Evolutionary conservation across 805 yeast genomes (phyloP).

Genomic region (Cyberlindnera mrakii): DNA sequence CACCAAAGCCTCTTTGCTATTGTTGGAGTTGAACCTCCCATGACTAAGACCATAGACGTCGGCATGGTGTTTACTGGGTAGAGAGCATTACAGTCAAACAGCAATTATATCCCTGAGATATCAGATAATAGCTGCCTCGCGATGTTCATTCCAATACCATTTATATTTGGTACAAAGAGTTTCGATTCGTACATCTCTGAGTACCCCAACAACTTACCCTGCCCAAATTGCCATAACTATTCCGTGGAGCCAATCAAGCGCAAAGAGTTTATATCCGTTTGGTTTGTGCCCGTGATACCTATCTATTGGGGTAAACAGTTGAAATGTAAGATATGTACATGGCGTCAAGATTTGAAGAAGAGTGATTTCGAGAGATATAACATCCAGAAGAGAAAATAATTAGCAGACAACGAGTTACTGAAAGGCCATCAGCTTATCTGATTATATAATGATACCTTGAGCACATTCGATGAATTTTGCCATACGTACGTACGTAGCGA

Average conservation of each 20-base stretch:
- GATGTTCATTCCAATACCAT: conserved; percentile 12
- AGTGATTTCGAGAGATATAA: conserved; percentile 26
- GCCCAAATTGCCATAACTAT: conserved; percentile 55
- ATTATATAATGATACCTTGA: too few species aligned
- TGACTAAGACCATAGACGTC: too few species aligned
- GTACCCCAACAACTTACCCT: conserved; percentile 28
- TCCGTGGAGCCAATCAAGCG: conserved; percentile 47
- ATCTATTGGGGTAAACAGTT: conserved; percentile 45
- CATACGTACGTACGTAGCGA: too few species aligned
- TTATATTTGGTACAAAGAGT: conserved; percentile 29
- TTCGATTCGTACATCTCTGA: conserved; percentile 22
- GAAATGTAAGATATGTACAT: conserved; percentile 46
- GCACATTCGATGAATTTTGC: too few species aligned
- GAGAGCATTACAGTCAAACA: too few species aligned
- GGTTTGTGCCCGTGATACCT: conserved; percentile 51
- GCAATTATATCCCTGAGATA: too few species aligned
- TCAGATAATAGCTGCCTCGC: too few species aligned
- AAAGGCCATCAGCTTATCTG: too few species aligned
- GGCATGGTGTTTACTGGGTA: too few species aligned
- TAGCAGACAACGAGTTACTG: not conserved
- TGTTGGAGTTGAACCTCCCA: too few species aligned
- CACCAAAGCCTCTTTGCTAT: too few species aligned
- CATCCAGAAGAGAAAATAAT: conserved; percentile 1
- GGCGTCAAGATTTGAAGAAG: conserved; percentile 33
- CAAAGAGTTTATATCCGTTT: conserved; percentile 46